These are phyloP conservation scores for Hypoxylon sp. DNA, from an alignment of 2,329 filamentous ascomycete genomes.

Conservation along the genomic window DNA sequence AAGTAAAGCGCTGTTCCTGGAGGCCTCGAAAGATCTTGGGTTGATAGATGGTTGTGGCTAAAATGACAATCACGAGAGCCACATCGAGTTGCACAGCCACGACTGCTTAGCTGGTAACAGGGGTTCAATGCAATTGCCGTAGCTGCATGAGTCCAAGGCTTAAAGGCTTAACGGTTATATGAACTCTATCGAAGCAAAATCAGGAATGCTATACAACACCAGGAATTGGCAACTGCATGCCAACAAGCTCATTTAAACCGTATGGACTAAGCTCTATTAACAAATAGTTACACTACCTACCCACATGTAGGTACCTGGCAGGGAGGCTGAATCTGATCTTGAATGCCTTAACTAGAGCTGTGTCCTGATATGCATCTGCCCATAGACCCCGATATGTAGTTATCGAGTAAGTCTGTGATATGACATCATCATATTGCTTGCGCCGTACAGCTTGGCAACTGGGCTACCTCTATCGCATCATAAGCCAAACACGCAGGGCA, in stretches of 20 bases:
- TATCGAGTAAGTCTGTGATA: background rate
- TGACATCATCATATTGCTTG: constrained; percentile 33
- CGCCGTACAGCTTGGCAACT: constrained; percentile 11
- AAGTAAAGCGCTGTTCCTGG: too few relatives aligned
- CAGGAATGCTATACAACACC: too few relatives aligned
- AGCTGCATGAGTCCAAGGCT: too few relatives aligned
- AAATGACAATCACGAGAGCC: background rate
- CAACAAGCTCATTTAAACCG: too few relatives aligned
- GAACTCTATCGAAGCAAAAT: too few relatives aligned
- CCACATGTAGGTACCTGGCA: too few relatives aligned
- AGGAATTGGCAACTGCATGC: too few relatives aligned
- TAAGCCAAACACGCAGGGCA: constrained; percentile 15
- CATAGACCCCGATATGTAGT: too few relatives aligned
- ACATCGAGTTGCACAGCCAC: constrained; percentile 1
- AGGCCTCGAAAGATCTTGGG: background rate
- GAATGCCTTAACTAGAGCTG: constrained; percentile 26
- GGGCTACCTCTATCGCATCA: constrained; percentile 21
- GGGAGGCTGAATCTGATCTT: too few relatives aligned
- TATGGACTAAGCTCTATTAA: too few relatives aligned
- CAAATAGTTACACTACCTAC: too few relatives aligned
- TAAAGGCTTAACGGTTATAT: too few relatives aligned
- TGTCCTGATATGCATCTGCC: constrained; percentile 16
- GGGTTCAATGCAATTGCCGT: constrained; percentile 10
- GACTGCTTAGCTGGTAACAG: background rate
- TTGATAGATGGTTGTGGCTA: background rate